These are phyloP conservation scores for Spatholobus suberectus DNA, from an alignment of 306 rosid genomes.

Conservation along the genomic window DNA sequence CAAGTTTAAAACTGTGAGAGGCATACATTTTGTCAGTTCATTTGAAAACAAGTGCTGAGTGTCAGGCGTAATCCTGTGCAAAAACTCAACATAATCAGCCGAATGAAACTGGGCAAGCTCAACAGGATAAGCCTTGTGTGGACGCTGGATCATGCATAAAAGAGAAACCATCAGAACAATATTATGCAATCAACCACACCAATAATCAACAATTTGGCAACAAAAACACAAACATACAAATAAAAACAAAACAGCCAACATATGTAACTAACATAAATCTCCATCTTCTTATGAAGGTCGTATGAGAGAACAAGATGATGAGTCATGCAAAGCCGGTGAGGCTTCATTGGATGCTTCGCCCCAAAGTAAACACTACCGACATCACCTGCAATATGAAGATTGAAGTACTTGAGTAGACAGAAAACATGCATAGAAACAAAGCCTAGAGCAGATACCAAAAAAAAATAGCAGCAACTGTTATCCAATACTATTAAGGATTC, in stretches of 20 bases:
- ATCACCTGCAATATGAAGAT: conserved; percentile 74
- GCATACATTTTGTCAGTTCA: conserved; percentile 79
- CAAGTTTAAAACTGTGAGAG: neutral
- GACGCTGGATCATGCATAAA: conserved; percentile 72
- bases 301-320: conserved; percentile 98
- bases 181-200: conserved; percentile 7
- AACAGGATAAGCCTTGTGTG: conserved; percentile 98
- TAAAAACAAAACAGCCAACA: conserved; percentile 4
- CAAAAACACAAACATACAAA: conserved; percentile 9
- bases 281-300: conserved; percentile 97
- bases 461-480: neutral
- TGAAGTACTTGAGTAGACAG: neutral
- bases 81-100: conserved; percentile 87
- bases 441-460: neutral
- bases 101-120: conserved; percentile 99
- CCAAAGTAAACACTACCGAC: conserved; percentile 98
- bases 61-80: conserved; percentile 92
- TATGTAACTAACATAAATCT: conserved; percentile 79
- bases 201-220: conserved; percentile 11
- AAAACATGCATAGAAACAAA: conserved; percentile 18
- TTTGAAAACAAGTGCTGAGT: conserved; percentile 79
- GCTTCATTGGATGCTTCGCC: conserved; percentile 99
- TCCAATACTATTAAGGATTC: neutral
- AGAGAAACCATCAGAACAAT: conserved; percentile 21
- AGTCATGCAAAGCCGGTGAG: conserved; percentile 97